Conservation (phyloP, 1,284 basidiomycete genomes). For the Moesziomyces antarcticus region DNA sequence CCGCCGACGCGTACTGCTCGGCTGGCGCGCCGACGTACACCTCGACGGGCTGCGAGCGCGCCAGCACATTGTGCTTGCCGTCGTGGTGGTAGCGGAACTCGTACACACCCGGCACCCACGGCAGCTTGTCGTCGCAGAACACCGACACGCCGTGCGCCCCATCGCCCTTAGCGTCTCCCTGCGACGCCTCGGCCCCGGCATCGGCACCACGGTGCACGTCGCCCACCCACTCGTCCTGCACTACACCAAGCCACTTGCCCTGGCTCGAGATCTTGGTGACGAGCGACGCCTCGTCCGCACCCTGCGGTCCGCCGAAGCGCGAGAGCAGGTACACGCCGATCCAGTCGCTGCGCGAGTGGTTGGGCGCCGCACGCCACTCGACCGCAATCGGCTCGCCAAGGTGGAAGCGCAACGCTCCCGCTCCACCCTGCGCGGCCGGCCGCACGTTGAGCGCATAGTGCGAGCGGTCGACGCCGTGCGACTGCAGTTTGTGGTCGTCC, state of each 20-base stretch:
- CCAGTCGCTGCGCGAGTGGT: conserved; percentile 95
- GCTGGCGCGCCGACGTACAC: conserved; percentile 81
- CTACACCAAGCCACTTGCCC: conserved; percentile 92
- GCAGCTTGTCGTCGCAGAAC: conserved; percentile 72
- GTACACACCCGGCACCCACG: conserved; percentile 87
- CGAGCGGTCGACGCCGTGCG: conserved; percentile 44
- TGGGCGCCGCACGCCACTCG: conserved; percentile 85
- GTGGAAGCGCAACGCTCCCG: conserved; percentile 74
- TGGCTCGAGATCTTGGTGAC: conserved; percentile 83
- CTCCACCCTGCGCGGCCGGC: not conserved
- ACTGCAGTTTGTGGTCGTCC: conserved; percentile 39
- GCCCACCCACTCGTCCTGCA: conserved; percentile 92
- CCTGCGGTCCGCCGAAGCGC: conserved; percentile 37
- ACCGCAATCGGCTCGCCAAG: conserved; percentile 89
- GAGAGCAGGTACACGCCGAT: conserved; percentile 81
- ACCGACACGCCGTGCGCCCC: conserved; percentile 26
- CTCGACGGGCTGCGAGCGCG: conserved; percentile 82
- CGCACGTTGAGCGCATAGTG: conserved; percentile 36
- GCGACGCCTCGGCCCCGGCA: not conserved
- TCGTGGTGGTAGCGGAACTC: conserved; percentile 76
- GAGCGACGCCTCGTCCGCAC: conserved; percentile 29
- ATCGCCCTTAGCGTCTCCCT: no score
- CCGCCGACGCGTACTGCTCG: conserved; percentile 67
- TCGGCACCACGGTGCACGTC: conserved; percentile 70
- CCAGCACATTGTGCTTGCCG: conserved; percentile 93